Conservation (phyloP, 345 rosid genomes). For the Arabis alpina region DNA sequence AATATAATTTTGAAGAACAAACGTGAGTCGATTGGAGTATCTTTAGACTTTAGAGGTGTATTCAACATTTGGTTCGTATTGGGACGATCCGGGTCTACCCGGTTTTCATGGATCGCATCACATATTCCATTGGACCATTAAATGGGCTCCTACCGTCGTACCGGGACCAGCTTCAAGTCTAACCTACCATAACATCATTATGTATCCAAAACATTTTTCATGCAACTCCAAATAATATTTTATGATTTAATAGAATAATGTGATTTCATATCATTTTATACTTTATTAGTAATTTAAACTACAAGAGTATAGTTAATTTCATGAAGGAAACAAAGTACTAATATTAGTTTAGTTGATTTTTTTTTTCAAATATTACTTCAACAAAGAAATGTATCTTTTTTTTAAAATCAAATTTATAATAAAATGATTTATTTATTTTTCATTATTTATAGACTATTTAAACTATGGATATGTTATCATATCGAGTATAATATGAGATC, state of each 20-base stretch:
- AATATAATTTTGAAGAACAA: constrained; percentile 1
- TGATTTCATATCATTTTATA: neutral
- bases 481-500: constrained; percentile 2
- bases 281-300: neutral
- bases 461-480: neutral
- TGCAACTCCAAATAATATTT: neutral
- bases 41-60: constrained; percentile 16
- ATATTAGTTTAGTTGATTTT: neutral
- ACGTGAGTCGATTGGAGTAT: constrained; percentile 25
- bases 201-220: neutral
- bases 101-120: constrained; percentile 14
- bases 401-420: neutral
- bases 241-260: neutral
- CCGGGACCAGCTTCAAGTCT: too few relatives aligned
- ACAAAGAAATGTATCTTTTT: neutral
- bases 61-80: constrained; percentile 12
- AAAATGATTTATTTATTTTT: neutral
- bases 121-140: neutral
- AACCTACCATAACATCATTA: too few relatives aligned
- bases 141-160: neutral
- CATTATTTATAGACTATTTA: too few relatives aligned
- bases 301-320: too few relatives aligned
- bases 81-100: constrained; percentile 11
- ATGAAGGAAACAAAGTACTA: too few relatives aligned
- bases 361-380: neutral